Base-by-base conservation (phyloP, 202 grass and related monocot species). In the Schoenoplectus triqueter region DNA sequence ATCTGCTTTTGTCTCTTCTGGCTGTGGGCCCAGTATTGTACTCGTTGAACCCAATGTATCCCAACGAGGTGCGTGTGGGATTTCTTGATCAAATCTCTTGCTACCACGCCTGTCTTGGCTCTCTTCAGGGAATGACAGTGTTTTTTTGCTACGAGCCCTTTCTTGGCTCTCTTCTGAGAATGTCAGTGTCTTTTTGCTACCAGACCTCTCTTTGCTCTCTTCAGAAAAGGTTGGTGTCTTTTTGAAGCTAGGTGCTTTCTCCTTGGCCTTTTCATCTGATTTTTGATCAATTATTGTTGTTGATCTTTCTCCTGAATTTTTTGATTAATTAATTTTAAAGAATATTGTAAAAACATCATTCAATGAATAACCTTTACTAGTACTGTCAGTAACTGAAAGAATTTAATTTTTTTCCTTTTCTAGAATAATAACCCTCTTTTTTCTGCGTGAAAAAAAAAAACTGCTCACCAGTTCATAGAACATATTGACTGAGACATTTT, bases 21-120 rank as follows among this genome's bases (percentile, higher is more conserved):
- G 81, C 14, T 69, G 50, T 17, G 81, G 49, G 1, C 65, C 64
- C 5, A 54, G 9, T 54, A 83, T 83, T 83, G 42, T 82, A 82
- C 81, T 83, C 21, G 19, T 70, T 55, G 65, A 22, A 68, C 65
- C 21, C 47, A 69, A 45, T 11, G 6, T 50, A 82, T 82, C 80
- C 59, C 80, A 65, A 51, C n/a, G 6, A 7, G 44, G 62, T 66
- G 40, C 80, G 0, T 42, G 80, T 71, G 82, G 92, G 71, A 84
- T 82, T 84, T 11, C 81, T 57, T 90, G 87, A 55, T 95, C 87
- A 80, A 82, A 85, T 66, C 42, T 95, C 57, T 88, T 95, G 87
- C 87, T 95, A 50, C 85, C 88, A 88, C 78, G 86, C 70, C 59
- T 88, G 56, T 93, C 87, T 84, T 66, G 21, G 85, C 63, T 21